Conservation (phyloP, 2,329 filamentous ascomycete species). For the Talaromyces sp. region DNA sequence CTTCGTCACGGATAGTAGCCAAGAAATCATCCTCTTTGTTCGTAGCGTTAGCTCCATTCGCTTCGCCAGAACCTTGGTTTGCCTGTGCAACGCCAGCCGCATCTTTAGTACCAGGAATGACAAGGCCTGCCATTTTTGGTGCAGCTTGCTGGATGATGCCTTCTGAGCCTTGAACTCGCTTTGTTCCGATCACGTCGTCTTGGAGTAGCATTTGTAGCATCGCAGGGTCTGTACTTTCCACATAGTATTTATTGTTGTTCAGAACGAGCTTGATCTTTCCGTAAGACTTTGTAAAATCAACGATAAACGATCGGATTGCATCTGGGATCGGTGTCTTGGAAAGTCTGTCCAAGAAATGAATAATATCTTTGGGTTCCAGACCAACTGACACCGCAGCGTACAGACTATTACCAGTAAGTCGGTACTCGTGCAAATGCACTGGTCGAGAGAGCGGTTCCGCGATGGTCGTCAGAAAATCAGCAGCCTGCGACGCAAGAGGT, state of each 20-base stretch:
- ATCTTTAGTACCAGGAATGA: slow-evolving; percentile 92
- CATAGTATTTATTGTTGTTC: slow-evolving; percentile 90
- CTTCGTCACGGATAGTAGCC: slow-evolving; percentile 66
- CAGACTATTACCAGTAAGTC: slow-evolving; percentile 84
- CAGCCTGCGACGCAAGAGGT: slow-evolving; percentile 77
- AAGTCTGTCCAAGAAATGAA: slow-evolving; percentile 80
- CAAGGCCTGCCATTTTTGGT: slow-evolving; percentile 79
- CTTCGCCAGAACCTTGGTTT: slow-evolving; percentile 36
- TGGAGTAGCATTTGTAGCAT: slow-evolving; percentile 84
- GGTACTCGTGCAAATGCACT: slow-evolving; percentile 89
- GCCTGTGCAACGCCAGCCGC: slow-evolving; percentile 84
- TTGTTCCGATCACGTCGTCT: slow-evolving; percentile 75
- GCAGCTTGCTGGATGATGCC: slow-evolving; percentile 75
- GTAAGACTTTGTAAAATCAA: slow-evolving; percentile 82
- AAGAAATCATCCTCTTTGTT: slow-evolving; percentile 66
- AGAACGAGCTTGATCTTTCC: slow-evolving; percentile 94
- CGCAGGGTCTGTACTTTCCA: slow-evolving; percentile 84
- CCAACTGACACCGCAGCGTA: slow-evolving; percentile 95
- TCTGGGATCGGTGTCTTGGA: slow-evolving; percentile 84
- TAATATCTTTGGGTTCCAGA: slow-evolving; percentile 83
- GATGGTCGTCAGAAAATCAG: slow-evolving; percentile 94
- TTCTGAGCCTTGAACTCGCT: slow-evolving; percentile 70
- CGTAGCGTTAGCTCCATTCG: slow-evolving; percentile 34
- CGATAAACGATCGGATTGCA: slow-evolving; percentile 74
- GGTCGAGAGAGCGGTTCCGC: slow-evolving; percentile 89